Base-by-base conservation (phyloP, 495 filamentous ascomycete species). In the Letharia columbiana region DNA sequence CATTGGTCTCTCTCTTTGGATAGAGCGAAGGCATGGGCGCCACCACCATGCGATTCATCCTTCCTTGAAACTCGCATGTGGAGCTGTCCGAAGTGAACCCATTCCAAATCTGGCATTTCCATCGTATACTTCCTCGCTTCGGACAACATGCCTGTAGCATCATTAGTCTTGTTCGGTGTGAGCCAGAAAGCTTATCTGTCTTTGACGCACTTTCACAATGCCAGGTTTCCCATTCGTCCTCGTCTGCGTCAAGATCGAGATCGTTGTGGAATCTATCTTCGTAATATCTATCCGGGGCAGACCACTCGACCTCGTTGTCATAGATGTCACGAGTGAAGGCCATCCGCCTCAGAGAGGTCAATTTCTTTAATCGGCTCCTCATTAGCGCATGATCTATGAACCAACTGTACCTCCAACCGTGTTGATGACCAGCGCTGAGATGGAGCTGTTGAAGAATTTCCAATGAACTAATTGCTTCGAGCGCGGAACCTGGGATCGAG, bases 241-340 rank as follows among this genome's bases (percentile, higher is more conserved):
- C 10, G 31, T 44, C 45, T n/a, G 23, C 23, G 17, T 63, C 35
- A 2, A 12, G 37, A 47, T 5, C 15, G 44, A 20, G 8, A 8
- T 18, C 18, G 12, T 44, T 44, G 41, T 11, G 41, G 44, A 47
- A 18, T 20, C 17, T 47, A 1, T 47, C 44, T 20, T 47, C 17
- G 59, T 47, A 56, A 40, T 67, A 59, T 18, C 49, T 11, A 3
- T 57, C 47, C n/a, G n/a, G 47, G 11, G 20, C 41, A 42, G 44
- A 45, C 44, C 20, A 20, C 33, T 33, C 9, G 18, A 23, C 15
- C 3, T 13, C 35, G 10, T 62, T 58, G 20, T 3, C 5, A 42
- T 69, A 66, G 37, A 39, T 33, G 41, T 71, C 63, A 28, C 67
- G 49, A 31, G 31, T 66, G 56, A 71, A 66, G 12, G 63, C 49